Evolutionary conservation across 78 protist species (phyloP).

Genomic region (Dictyostelium capitatum): DNA sequence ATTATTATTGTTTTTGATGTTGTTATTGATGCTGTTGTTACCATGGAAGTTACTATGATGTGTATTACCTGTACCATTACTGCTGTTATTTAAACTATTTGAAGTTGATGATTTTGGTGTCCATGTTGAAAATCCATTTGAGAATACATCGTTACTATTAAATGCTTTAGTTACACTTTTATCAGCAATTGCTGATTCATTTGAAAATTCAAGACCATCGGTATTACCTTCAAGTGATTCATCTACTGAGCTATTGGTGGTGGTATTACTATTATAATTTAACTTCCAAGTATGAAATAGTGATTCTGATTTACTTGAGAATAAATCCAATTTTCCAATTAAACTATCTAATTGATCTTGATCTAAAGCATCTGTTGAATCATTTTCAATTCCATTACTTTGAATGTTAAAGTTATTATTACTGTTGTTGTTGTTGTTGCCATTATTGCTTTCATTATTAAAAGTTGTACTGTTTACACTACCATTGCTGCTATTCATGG

Average conservation of each 20-base stretch:
- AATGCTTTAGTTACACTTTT: background rate
- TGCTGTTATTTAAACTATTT: conserved; percentile 7
- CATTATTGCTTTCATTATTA: background rate
- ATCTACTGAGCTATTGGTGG: background rate
- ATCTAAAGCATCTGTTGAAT: background rate
- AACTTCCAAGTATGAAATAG: conserved; percentile 1
- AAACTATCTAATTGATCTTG: background rate
- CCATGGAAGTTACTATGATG: background rate
- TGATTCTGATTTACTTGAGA: conserved; percentile 1
- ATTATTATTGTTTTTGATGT: background rate
- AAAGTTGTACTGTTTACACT: background rate
- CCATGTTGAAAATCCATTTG: conserved; percentile 65
- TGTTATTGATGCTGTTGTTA: background rate
- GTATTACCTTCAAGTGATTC: background rate
- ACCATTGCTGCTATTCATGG: background rate
- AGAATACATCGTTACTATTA: conserved; percentile 21
- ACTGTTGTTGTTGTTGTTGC: background rate
- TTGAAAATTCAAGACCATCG: background rate
- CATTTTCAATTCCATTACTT: too few relatives aligned
- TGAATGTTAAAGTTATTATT: background rate
- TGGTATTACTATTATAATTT: background rate
- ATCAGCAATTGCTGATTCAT: conserved; percentile 19
- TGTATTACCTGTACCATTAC: background rate
- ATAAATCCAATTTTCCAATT: background rate
- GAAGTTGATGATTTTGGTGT: conserved; percentile 3